These are phyloP conservation scores for Apocynum venetum DNA, from an alignment of 257 asterid species.

Conservation along the genomic window DNA sequence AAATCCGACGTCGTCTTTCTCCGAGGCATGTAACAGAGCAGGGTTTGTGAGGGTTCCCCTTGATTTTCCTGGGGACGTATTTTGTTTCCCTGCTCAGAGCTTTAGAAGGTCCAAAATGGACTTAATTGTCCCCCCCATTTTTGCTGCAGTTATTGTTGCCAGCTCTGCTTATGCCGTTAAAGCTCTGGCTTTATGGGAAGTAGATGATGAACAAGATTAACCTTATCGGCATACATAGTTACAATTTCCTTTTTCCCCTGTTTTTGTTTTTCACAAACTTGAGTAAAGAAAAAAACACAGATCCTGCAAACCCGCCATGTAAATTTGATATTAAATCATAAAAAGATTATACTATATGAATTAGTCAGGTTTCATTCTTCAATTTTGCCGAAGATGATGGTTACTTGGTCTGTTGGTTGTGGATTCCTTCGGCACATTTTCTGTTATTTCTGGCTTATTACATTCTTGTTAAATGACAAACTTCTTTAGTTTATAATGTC, in stretches of 20 bases:
- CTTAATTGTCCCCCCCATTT: conserved; percentile 70
- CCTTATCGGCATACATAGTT: too few species aligned
- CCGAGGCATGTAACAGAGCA: conserved; percentile 36
- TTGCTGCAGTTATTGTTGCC: conserved; percentile 67
- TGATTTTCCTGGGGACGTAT: conserved; percentile 55
- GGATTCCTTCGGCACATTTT: too few species aligned
- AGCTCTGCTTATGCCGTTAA: conserved; percentile 60
- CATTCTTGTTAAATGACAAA: not conserved
- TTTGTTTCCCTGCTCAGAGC: conserved; percentile 56
- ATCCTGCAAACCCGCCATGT: not conserved
- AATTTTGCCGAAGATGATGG: too few species aligned
- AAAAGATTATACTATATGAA: not conserved
- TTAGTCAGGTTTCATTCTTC: not conserved
- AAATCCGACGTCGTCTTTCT: conserved; percentile 39
- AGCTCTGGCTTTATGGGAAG: conserved; percentile 77
- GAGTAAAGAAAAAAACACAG: too few species aligned
- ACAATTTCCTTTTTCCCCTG: not conserved
- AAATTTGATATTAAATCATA: not conserved
- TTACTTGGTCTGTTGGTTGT: too few species aligned
- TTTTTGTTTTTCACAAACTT: not conserved
- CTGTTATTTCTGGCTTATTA: too few species aligned
- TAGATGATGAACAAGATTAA: conserved; percentile 34
- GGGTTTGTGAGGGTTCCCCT: conserved; percentile 60
- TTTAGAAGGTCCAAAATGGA: conserved; percentile 55
- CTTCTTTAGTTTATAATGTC: not conserved